phyloP scores from a whole-genome alignment of 805 yeast genomes.

The Ogataea corticis region DNA sequence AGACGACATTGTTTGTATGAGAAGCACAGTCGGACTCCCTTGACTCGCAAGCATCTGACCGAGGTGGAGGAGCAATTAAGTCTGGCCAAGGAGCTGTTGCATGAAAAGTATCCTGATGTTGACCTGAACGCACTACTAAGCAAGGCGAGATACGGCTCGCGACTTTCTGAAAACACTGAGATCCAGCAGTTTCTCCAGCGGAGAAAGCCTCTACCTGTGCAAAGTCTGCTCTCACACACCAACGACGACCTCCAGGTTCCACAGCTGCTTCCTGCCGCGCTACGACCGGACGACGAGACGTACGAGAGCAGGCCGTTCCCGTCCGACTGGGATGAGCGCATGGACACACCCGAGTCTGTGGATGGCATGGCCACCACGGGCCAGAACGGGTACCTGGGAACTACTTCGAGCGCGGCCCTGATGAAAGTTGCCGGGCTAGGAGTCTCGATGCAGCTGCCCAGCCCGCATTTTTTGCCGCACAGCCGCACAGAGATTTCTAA shows the following conservation, averaged over 20 bases:
- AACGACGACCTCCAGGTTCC: constrained; percentile 5
- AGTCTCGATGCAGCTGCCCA: not conserved
- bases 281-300: constrained; percentile 13
- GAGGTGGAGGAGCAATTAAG: constrained; percentile 17
- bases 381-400: constrained; percentile 18
- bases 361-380: constrained; percentile 23
- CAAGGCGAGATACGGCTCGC: too few species aligned
- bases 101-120: constrained; percentile 4
- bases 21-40: constrained; percentile 14
- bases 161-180: too few species aligned
- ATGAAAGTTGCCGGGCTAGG: constrained; percentile 6
- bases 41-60: constrained; percentile 18
- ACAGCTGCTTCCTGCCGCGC: constrained; percentile 13
- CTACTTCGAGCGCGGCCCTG: constrained; percentile 16
- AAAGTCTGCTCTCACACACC: not conserved
- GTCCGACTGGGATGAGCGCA: constrained; percentile 1
- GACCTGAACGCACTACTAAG: constrained; percentile 9
- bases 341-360: not conserved
- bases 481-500: not conserved
- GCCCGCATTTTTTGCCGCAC: not conserved
- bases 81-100: constrained; percentile 9
- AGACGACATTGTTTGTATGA: constrained; percentile 18
- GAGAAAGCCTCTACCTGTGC: too few species aligned
- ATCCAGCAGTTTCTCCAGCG: too few species aligned
- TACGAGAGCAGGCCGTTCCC: not conserved